Percentiles rank a stretch among this genome's conserved stretches.
Conservation (phyloP, 2,329 filamentous ascomycete genomes). For the Tolypocladium sp. region DNA sequence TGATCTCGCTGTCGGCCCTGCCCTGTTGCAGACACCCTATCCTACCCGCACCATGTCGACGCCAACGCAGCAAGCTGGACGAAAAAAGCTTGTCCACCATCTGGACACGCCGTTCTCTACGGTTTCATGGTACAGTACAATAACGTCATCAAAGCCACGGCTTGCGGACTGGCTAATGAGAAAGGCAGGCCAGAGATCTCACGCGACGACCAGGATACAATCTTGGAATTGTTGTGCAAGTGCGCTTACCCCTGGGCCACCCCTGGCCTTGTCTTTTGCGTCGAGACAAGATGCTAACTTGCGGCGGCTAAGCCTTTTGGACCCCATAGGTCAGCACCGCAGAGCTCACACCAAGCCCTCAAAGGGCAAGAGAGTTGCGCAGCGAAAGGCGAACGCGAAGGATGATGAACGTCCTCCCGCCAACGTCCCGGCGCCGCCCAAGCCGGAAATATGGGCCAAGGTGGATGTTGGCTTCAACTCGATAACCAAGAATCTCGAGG, state of each 20-base stretch:
- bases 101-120: conserved; percentile 57
- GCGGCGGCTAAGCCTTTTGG: conserved; percentile 41
- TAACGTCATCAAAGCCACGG: background rate
- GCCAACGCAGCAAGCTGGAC: conserved; percentile 14
- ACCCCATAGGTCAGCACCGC: conserved; percentile 55
- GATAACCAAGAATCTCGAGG: conserved; percentile 51
- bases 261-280: background rate
- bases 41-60: conserved; percentile 12
- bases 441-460: conserved; percentile 44
- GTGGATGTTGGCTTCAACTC: conserved; percentile 57
- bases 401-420: background rate
- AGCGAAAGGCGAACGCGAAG: conserved; percentile 31
- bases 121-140: conserved; percentile 44
- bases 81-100: conserved; percentile 53
- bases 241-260: conserved; percentile 22
- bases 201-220: conserved; percentile 49
- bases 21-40: background rate
- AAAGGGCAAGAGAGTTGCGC: conserved; percentile 47
- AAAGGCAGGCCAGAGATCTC: conserved; percentile 49
- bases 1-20: too few relatives aligned
- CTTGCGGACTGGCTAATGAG: background rate
- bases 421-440: conserved; percentile 9
- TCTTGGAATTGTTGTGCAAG: conserved; percentile 60
- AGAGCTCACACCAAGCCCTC: conserved; percentile 43
- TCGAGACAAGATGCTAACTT: background rate